phyloP scores from a whole-genome alignment of 352 stramenopile species.

The Phytophthora citrophthora region DNA sequence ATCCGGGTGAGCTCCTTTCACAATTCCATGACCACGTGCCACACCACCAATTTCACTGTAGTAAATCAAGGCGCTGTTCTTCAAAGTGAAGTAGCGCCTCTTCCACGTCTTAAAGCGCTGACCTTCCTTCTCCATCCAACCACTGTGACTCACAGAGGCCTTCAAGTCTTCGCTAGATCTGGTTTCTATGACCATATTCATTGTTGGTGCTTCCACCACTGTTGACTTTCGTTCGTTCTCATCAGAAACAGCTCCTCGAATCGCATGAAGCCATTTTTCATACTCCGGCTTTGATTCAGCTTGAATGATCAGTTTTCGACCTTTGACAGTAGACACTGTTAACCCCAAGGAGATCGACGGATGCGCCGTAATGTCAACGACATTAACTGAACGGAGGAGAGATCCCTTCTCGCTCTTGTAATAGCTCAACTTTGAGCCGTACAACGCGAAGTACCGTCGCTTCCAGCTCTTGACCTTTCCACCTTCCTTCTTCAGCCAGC shows the following conservation, averaged over 20 bases:
- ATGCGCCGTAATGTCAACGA: slow-evolving; percentile 45
- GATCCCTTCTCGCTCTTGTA: slow-evolving; percentile 75
- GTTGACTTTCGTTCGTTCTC: slow-evolving; percentile 9
- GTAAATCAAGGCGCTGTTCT: slow-evolving; percentile 76
- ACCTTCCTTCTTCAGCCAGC: slow-evolving; percentile 79
- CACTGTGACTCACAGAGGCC: slow-evolving; percentile 42
- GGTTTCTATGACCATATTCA: slow-evolving; percentile 12
- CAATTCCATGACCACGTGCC: slow-evolving; percentile 65
- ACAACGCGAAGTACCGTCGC: slow-evolving; percentile 75
- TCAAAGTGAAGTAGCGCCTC: slow-evolving; percentile 73
- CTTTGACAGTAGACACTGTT: slow-evolving; percentile 46
- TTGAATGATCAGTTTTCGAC: slow-evolving; percentile 62
- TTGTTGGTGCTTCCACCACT: slow-evolving; percentile 11
- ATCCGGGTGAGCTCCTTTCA: slow-evolving; percentile 52
- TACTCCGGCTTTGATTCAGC: slow-evolving; percentile 73
- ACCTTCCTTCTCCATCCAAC: slow-evolving; percentile 82
- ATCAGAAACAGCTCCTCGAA: slow-evolving; percentile 40
- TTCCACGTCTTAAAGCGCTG: slow-evolving; percentile 84
- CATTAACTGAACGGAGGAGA: slow-evolving; percentile 52
- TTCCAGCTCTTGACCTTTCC: slow-evolving; percentile 76
- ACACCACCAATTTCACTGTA: slow-evolving; percentile 66
- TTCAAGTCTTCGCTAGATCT: slow-evolving; percentile 32
- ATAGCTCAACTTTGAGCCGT: slow-evolving; percentile 73
- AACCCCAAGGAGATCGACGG: slow-evolving; percentile 49
- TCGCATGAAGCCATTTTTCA: slow-evolving; percentile 58